Conservation (phyloP, 2,329 filamentous ascomycete species). For the Grosmannia serpens region DNA sequence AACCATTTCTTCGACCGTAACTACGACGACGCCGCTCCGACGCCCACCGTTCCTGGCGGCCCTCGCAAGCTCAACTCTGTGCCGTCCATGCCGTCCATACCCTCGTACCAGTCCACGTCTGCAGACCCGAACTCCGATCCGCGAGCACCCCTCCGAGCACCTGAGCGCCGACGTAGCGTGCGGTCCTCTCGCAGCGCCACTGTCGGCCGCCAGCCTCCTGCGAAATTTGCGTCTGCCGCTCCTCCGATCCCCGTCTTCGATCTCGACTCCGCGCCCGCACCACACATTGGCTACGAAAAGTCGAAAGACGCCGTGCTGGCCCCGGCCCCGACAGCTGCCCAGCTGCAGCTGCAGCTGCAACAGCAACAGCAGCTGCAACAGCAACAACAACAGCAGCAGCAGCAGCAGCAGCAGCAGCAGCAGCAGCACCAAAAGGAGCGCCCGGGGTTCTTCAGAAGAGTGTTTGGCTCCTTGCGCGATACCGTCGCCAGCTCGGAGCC, state of each 20-base stretch:
- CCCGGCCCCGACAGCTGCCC: conserved; percentile 21
- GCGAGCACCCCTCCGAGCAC: conserved; percentile 17
- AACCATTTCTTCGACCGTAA: conserved; percentile 36
- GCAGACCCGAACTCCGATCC: conserved; percentile 22
- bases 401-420: not conserved
- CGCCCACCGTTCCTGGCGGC: conserved; percentile 70
- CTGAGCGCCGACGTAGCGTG: conserved; percentile 45
- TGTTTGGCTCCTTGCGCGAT: conserved; percentile 68
- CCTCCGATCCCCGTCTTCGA: conserved; percentile 19
- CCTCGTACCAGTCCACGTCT: conserved; percentile 27
- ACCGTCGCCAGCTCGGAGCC: conserved; percentile 14
- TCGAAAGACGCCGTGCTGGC: conserved; percentile 33
- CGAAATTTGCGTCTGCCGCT: conserved; percentile 17
- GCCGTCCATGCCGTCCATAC: conserved; percentile 24
- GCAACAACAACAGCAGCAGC: not conserved
- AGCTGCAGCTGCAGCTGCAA: not conserved
- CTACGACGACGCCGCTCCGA: conserved; percentile 72
- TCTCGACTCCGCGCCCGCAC: conserved; percentile 44
- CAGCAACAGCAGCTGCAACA: conserved; percentile 5
- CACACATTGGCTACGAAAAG: conserved; percentile 48
- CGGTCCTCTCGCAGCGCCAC: conserved; percentile 43
- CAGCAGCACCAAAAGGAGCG: conserved; percentile 43
- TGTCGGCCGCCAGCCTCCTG: conserved; percentile 19
- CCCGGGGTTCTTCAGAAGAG: conserved; percentile 83
- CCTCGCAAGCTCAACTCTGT: conserved; percentile 41